phyloP scores from a whole-genome alignment of 202 grass and related monocot genomes.

The Setaria viridis region DNA sequence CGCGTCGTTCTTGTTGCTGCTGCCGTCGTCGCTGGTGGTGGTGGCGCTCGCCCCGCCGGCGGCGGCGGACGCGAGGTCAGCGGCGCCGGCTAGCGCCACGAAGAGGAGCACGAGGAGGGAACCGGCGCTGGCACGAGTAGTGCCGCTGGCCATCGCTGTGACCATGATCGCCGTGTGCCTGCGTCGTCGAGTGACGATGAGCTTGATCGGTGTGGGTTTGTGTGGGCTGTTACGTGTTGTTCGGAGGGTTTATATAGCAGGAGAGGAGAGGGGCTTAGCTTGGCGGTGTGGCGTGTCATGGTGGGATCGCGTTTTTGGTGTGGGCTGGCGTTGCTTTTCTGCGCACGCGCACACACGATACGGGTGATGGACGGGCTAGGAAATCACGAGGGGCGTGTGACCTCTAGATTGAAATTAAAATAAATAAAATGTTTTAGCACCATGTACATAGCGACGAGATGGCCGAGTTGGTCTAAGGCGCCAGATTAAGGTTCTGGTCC shows the following conservation, averaged over 20 bases:
- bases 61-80: too few relatives aligned
- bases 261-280: not conserved
- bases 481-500: conserved; percentile 81
- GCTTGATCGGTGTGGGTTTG: not conserved
- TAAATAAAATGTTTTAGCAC: too few relatives aligned
- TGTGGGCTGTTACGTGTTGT: not conserved
- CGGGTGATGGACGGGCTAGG: not conserved
- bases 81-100: not conserved
- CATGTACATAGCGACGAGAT: conserved; percentile 10
- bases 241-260: conserved; percentile 42
- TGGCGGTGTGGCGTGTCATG: not conserved
- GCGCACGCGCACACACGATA: conserved; percentile 38
- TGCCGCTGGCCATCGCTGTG: not conserved
- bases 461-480: conserved; percentile 89
- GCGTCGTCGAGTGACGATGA: not conserved
- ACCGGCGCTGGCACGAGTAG: not conserved
- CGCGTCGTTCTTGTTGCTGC: too few relatives aligned
- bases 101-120: conserved; percentile 34
- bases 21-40: too few relatives aligned
- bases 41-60: too few relatives aligned
- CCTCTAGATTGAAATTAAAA: too few relatives aligned
- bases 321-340: conserved; percentile 42
- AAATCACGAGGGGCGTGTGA: conserved; percentile 10
- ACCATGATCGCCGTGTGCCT: not conserved
- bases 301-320: conserved; percentile 44